Conservation (phyloP, 768 basidiomycete species). For the Tylopilus sp. region DNA sequence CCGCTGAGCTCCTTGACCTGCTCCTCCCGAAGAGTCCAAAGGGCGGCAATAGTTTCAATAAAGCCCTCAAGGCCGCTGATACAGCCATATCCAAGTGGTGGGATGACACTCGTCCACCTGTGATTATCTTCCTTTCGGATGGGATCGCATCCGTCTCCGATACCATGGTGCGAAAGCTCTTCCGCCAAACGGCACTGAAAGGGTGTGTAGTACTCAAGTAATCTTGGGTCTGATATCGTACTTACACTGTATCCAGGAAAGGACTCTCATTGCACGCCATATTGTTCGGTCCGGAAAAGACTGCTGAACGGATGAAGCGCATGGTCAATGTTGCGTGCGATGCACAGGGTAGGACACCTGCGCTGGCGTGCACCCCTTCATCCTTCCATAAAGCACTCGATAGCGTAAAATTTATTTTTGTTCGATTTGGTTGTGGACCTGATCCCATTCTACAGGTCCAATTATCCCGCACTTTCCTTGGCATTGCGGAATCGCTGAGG, state of each 20-base stretch:
- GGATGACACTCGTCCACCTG: slow-evolving; percentile 45
- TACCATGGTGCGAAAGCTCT: slow-evolving; percentile 32
- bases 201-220: slow-evolving; percentile 33
- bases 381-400: slow-evolving; percentile 49
- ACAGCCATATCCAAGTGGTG: slow-evolving; percentile 39
- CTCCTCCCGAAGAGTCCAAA: slow-evolving; percentile 34
- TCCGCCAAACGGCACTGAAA: slow-evolving; percentile 33
- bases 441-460: slow-evolving; percentile 36
- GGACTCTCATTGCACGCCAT: slow-evolving; percentile 57
- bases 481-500: slow-evolving; percentile 52
- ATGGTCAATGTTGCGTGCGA: slow-evolving; percentile 51
- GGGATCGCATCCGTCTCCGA: slow-evolving; percentile 42
- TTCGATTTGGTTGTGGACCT: neutral
- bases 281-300: slow-evolving; percentile 42
- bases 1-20: slow-evolving; percentile 40
- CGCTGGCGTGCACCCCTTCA: slow-evolving; percentile 33
- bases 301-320: slow-evolving; percentile 29
- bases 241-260: slow-evolving; percentile 34
- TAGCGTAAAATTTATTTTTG: slow-evolving; percentile 32
- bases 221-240: neutral
- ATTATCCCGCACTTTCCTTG: slow-evolving; percentile 52
- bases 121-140: slow-evolving; percentile 57
- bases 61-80: slow-evolving; percentile 38
- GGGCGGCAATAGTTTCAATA: slow-evolving; percentile 42
- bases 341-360: slow-evolving; percentile 36